Base-by-base conservation (phyloP, 495 filamentous ascomycete genomes). In the Melanomma pulvis-pyrius region DNA sequence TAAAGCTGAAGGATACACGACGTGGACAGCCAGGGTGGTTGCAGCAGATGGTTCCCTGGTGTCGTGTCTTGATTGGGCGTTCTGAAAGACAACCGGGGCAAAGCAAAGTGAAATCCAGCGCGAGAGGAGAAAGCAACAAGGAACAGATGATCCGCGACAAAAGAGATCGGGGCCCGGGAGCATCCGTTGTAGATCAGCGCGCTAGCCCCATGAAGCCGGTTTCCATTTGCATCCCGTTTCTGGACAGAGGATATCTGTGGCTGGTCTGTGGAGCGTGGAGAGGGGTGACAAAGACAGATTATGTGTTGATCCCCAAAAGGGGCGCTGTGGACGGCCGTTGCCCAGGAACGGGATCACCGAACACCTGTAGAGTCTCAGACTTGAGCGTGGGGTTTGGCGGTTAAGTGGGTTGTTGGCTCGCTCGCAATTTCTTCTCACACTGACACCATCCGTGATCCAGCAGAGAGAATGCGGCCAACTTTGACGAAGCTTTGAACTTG, bases 61-160 rank as follows among this genome's bases (percentile, higher is more conserved):
- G 3, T 44, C n/a, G 9, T 19, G 11, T 3, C 54, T 21, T 61
- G 58, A 61, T 61, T 61, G 47, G 58, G 25, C 28, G 39, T 24
- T 52, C 21, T n/a, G 25, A n/a, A 55, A 30, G n/a, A 6, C 29
- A 30, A 24, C 51, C 25, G 25, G 51, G 19, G 21, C 51, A 55
- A 55, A 55, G 11, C 24, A 59, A 58, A 58, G 32, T 41, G 36
- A n/a, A 24, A 25, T 50, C 5, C 1, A 26, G 24, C 28, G 39
- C 46, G 19, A 32, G 21, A 57, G 44, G 47, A 57, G 52, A 47
- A 64, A 48, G 49, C 34, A 39, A 36, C 25, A 4, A 32, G 36
- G 61, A 24, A 50, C 7, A 28, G 48, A 50, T 6, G 48, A 24
- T 50, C 48, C 48, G 21, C 21, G 48, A 50, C 48, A 44, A 34